Base-by-base conservation (phyloP, 176 grass and related monocot species). In the Bolboschoenus planiculmis region DNA sequence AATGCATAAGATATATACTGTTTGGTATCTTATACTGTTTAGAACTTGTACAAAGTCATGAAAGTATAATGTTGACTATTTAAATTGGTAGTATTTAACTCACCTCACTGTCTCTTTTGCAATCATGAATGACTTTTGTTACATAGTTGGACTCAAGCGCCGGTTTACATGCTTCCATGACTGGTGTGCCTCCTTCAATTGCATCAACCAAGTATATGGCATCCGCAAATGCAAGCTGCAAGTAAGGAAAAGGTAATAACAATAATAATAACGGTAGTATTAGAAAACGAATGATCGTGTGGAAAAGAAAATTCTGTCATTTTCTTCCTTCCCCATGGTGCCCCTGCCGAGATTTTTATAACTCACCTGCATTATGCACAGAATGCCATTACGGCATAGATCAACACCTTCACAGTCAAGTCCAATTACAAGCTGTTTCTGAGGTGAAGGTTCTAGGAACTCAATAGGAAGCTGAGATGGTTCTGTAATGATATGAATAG, bases 371-470 rank as follows among this genome's bases (percentile, higher is more conserved):
- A 98, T 98, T 73, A 98, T 84, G 85, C 95, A 98, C 79, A 98
- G 90, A 88, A 84, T 78, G 11, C 95, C 95, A 87, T 91, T 51
- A 58, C 92, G 90, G 71, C 95, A 98, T 56, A 98, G 90, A 70
- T 98, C 92, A 70, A 98, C 92, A 80, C 95, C 95, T 87, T 98
- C 95, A 66, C 95, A 98, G 56, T 98, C 95, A 83, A 98, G 89
- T 76, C 92, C 92, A 50, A 98, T 87, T 54, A 95, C 81, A 71
- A 93, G 39, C 75, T 88, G 91, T 9, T 59, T 85, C 29, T 67
- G 74, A 60, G 82, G 81, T 76, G 92, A 94, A 79, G 92, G 95
- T 86, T 95, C 78, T 50, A 98, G 90, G 90, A 98, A 95, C 62
- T 94, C 90, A 43, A 83, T 44, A 76, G 95, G 95, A 16, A 98